phyloP scores from a whole-genome alignment of 345 rosid genomes.

The Cardamine occulta region DNA sequence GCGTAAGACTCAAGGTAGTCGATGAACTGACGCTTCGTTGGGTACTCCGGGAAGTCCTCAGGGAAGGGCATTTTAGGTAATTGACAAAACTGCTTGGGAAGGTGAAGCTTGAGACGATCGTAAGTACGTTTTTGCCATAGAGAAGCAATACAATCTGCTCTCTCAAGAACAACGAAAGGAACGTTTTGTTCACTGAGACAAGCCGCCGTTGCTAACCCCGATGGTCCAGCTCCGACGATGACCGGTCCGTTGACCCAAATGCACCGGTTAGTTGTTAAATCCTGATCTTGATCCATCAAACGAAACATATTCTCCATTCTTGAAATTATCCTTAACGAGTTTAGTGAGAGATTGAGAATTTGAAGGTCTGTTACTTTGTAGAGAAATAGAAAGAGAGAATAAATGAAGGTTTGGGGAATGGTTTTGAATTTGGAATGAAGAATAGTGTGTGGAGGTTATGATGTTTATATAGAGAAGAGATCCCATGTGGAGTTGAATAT shows the following conservation, averaged over 20 bases:
- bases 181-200: constrained; percentile 73
- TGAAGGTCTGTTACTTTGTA: background rate
- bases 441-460: constrained; percentile 15
- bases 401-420: constrained; percentile 25
- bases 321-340: background rate
- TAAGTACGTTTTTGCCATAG: constrained; percentile 82
- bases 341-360: background rate
- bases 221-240: constrained; percentile 87
- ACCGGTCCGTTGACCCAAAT: constrained; percentile 78
- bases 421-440: constrained; percentile 40
- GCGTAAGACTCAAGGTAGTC: constrained; percentile 78
- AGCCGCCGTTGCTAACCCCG: constrained; percentile 84
- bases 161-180: constrained; percentile 74
- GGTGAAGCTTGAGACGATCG: constrained; percentile 84
- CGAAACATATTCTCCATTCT: constrained; percentile 55
- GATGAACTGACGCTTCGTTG: constrained; percentile 68
- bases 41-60: constrained; percentile 74
- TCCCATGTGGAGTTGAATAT: constrained; percentile 42
- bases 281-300: constrained; percentile 49
- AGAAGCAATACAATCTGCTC: constrained; percentile 86
- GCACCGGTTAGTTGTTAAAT: constrained; percentile 51
- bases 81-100: constrained; percentile 82
- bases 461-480: constrained; percentile 35
- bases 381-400: background rate
- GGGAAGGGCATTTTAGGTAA: constrained; percentile 85